phyloP scores from a whole-genome alignment of 176 grass and related monocot genomes.

The Panicum miliaceum region DNA sequence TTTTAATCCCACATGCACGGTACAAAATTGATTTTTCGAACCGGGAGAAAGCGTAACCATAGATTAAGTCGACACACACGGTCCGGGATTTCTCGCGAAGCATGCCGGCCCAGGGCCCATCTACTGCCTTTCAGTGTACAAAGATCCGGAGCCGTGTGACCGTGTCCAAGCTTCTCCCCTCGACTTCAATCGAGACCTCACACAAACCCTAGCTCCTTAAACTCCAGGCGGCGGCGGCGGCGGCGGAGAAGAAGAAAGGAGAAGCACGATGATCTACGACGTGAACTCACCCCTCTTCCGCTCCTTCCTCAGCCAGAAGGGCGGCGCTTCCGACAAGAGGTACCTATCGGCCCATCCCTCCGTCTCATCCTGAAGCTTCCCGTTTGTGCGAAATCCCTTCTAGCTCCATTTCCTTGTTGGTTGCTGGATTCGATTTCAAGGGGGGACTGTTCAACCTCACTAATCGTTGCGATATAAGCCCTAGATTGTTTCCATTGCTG shows the following conservation, averaged over 20 bases:
- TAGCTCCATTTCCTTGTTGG: background rate
- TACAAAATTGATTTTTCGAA: too few relatives aligned
- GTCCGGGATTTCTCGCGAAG: too few relatives aligned
- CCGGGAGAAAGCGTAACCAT: too few relatives aligned
- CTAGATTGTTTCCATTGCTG: background rate
- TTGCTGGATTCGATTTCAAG: background rate
- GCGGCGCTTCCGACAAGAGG: conserved; percentile 56
- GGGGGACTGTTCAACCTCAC: background rate
- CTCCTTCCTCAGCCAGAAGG: conserved; percentile 91
- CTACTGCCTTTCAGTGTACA: background rate
- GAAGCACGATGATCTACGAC: conserved; percentile 74
- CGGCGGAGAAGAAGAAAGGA: background rate
- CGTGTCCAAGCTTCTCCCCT: background rate
- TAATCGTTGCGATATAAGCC: background rate
- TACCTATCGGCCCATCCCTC: background rate
- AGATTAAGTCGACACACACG: too few relatives aligned
- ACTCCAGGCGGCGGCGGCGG: conserved; percentile 9
- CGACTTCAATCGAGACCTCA: background rate
- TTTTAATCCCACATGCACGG: too few relatives aligned
- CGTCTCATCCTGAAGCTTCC: background rate
- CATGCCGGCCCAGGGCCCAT: background rate
- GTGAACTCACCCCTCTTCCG: conserved; percentile 73
- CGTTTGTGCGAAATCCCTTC: background rate
- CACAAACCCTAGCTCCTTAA: background rate
- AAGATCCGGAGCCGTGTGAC: background rate